These are phyloP conservation scores for Conoideocrella luteorostrata DNA, from an alignment of 2,329 filamentous ascomycete genomes.

Conservation along the genomic window DNA sequence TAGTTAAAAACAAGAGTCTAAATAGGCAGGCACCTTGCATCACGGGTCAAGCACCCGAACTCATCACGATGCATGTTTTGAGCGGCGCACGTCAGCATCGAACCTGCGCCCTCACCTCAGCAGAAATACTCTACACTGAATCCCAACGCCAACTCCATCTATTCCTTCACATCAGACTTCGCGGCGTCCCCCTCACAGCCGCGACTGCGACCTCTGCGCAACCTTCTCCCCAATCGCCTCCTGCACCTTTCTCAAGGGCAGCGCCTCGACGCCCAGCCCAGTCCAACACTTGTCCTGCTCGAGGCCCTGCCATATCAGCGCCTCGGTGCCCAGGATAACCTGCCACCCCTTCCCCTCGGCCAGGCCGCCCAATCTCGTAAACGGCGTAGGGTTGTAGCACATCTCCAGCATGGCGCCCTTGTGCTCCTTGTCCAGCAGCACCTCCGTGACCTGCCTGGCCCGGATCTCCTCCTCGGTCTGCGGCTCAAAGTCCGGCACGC, in stretches of 20 bases:
- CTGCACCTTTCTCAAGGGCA: conserved; percentile 56
- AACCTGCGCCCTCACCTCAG: too few species aligned
- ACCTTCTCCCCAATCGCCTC: conserved; percentile 39
- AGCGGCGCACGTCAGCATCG: too few species aligned
- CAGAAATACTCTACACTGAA: too few species aligned
- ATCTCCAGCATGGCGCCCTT: conserved; percentile 72
- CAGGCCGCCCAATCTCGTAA: conserved; percentile 58
- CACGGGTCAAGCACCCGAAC: too few species aligned
- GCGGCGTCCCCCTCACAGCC: conserved; percentile 14
- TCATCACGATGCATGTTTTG: too few species aligned
- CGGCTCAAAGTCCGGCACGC: conserved; percentile 72
- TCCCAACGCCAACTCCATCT: too few species aligned
- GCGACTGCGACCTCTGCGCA: conserved; percentile 21
- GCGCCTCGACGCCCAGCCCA: conserved; percentile 48
- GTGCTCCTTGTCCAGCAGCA: conserved; percentile 37
- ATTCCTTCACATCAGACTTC: not conserved
- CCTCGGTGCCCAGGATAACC: conserved; percentile 69
- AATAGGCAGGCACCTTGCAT: too few species aligned
- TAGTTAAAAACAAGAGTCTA: too few species aligned
- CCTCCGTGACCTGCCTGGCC: conserved; percentile 50
- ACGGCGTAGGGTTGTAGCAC: conserved; percentile 73
- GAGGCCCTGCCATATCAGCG: conserved; percentile 70
- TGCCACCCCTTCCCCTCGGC: conserved; percentile 60
- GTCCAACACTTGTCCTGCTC: conserved; percentile 65
- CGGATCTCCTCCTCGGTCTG: conserved; percentile 54